These are phyloP conservation scores for Alternaria panax DNA, from an alignment of 2,329 filamentous ascomycete species.

Conservation along the genomic window DNA sequence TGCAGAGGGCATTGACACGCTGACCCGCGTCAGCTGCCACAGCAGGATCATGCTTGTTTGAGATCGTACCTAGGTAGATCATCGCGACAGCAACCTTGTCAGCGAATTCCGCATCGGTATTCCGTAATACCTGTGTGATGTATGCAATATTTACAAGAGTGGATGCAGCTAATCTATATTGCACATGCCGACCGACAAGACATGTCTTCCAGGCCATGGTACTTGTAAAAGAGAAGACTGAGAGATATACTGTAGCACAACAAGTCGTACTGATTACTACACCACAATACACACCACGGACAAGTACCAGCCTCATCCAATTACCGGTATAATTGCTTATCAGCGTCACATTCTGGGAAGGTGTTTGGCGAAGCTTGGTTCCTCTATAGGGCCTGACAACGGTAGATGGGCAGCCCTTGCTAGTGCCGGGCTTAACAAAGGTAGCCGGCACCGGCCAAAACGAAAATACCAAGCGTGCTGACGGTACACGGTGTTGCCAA, in stretches of 20 bases:
- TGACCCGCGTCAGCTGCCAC: not conserved
- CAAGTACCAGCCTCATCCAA: not conserved
- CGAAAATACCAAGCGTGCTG: not conserved
- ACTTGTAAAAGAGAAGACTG: not conserved
- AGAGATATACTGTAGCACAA: too few species aligned
- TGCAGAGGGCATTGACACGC: not conserved
- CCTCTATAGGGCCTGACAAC: not conserved
- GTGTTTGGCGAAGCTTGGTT: not conserved
- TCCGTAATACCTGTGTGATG: not conserved
- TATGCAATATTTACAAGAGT: not conserved
- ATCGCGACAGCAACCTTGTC: not conserved
- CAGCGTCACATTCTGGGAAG: not conserved
- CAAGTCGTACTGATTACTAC: too few species aligned
- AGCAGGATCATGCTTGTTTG: not conserved
- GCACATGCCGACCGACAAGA: not conserved
- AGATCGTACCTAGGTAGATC: not conserved
- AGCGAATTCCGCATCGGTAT: not conserved
- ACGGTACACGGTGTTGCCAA: not conserved
- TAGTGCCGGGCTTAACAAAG: not conserved
- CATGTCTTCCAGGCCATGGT: not conserved
- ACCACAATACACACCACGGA: not conserved
- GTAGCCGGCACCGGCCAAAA: not conserved
- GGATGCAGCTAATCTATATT: not conserved
- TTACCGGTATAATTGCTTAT: not conserved
- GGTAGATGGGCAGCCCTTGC: not conserved